These are phyloP conservation scores for Serendipita sp. DNA, from an alignment of 768 basidiomycete species.

Conservation along the genomic window DNA sequence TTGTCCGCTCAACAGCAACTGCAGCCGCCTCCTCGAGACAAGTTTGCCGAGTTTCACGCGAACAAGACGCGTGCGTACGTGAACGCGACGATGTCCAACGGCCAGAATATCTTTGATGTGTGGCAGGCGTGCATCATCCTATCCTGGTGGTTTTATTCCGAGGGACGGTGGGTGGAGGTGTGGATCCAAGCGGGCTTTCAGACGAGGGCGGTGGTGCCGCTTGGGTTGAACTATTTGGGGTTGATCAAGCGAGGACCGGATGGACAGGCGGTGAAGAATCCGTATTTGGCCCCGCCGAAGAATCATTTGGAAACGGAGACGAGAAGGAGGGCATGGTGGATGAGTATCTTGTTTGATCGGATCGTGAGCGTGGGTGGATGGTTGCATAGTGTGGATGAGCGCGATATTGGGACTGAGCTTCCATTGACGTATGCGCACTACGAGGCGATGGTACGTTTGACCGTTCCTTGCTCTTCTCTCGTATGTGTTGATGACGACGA, in stretches of 20 bases:
- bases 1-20: background rate
- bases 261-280: slow-evolving; percentile 3
- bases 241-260: slow-evolving; percentile 36
- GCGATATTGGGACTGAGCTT: slow-evolving; percentile 71
- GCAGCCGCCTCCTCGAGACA: slow-evolving; percentile 39
- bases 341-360: slow-evolving; percentile 75
- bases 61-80: slow-evolving; percentile 78
- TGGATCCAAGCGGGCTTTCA: slow-evolving; percentile 71
- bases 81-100: slow-evolving; percentile 79
- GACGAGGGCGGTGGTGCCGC: slow-evolving; percentile 63
- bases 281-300: slow-evolving; percentile 67
- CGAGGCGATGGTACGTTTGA: slow-evolving; percentile 43
- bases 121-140: slow-evolving; percentile 77
- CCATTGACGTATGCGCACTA: slow-evolving; percentile 65
- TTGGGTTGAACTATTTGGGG: slow-evolving; percentile 74
- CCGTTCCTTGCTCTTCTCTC: background rate
- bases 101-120: slow-evolving; percentile 72
- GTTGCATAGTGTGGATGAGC: slow-evolving; percentile 73
- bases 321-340: slow-evolving; percentile 78
- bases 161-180: slow-evolving; percentile 80
- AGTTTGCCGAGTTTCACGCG: slow-evolving; percentile 77
- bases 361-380: slow-evolving; percentile 71
- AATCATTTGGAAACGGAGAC: slow-evolving; percentile 62
- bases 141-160: slow-evolving; percentile 85
- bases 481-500: background rate